Evolutionary conservation across 305 asterid genomes (phyloP).

Genomic region (Rubia tinctorum): DNA sequence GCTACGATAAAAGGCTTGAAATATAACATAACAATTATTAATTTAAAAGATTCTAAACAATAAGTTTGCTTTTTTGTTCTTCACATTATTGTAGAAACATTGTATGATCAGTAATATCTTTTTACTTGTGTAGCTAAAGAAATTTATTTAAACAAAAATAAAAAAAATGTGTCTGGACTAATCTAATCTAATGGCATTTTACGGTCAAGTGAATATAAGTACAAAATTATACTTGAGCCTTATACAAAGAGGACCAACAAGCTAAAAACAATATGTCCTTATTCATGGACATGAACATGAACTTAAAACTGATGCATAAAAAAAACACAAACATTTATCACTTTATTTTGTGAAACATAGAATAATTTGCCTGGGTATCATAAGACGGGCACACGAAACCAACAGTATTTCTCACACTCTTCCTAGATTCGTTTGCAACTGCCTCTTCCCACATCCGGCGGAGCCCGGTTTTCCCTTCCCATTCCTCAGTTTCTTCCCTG

Average conservation of each 20-base stretch:
- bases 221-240: no score
- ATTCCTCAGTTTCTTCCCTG: constrained; percentile 45
- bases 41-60: no score
- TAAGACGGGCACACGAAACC: constrained; percentile 46
- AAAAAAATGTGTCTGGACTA: no score
- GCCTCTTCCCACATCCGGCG: constrained; percentile 33
- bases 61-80: not conserved
- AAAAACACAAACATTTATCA: not conserved
- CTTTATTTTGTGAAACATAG: not conserved
- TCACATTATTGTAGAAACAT: not conserved
- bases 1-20: not conserved
- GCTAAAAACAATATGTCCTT: no score
- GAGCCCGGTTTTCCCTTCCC: constrained; percentile 24
- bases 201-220: no score
- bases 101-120: no score
- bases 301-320: not conserved
- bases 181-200: no score
- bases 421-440: constrained; percentile 30
- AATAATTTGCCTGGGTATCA: constrained; percentile 39
- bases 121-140: no score
- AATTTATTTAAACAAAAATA: no score
- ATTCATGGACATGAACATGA: no score
- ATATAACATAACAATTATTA: no score
- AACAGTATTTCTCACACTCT: constrained; percentile 38
- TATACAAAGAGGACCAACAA: no score